Evolutionary conservation across 2,329 filamentous ascomycete species (phyloP), one percentile per base, ranked within the genome.

Genomic region (Fusarium tanahbumbuense): DNA sequence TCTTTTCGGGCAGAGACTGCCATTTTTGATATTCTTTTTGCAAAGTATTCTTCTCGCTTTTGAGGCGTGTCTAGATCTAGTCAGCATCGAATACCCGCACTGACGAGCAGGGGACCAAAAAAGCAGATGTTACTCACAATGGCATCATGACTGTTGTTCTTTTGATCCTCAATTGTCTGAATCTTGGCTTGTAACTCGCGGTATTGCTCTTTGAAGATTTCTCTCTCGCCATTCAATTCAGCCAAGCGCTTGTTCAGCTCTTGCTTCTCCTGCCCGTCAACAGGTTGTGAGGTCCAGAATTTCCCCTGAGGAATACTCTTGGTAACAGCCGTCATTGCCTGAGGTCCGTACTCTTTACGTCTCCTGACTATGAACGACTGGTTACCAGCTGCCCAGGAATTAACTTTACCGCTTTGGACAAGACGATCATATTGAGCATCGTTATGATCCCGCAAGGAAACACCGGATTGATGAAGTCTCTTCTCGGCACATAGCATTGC

Each of bases 401-500:
- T 84, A 54, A 98, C 86, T 25, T 84, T 84, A 16, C 85, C 82
- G 50, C 83, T 86, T 16, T 82, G 80, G 44, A 87, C 81, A 34
- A 97, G 82, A n/a, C 79, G 81, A n/a, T 91, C 83, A 74, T 91
- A 93, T 72, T 93, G 89, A 41, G 87, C 83, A 32, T 92, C 87
- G 4, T 79, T 87, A 34, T 94, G 88, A 12, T 93, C 88, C 8
- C 78, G 78, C 16, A 89, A 81, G 18, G 87, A 84, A 46, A 95
- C 86, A 1, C 89, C 93, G 8, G 91, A 90, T 27, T 83, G 82
- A 73, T 97, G 89, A 9, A 98, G 79, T 56, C 83, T 86, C 61
- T 86, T 88, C 71, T 92, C 91, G 15, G 89, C 87, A 78, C 94
- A 98, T 23, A 99, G 87, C 92, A 97, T 96, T 9, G 93, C 91